Base-by-base conservation (phyloP, 2,329 filamentous ascomycete species). In the Diplodia intermedia region DNA sequence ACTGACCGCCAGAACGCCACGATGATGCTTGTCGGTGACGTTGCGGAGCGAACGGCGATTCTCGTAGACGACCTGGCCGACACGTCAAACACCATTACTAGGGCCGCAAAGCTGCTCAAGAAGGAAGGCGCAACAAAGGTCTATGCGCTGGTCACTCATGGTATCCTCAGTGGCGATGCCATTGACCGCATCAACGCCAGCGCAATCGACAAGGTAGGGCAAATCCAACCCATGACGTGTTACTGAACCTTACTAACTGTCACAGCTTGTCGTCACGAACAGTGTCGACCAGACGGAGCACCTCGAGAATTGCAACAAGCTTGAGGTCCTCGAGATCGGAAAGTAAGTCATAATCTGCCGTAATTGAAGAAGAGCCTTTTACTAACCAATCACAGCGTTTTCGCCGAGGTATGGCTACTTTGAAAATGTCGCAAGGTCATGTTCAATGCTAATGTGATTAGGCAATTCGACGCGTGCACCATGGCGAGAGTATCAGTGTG, bases 401-500 rank as follows among this genome's bases (percentile, higher is more conserved):
- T 98, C 78, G 94, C 92, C 69, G 94, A 98, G 86, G 92, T 88
- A 78, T 73, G 80, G 77, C 54, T 23, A 1, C 63, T 8, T n/a
- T 36, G 11, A 11, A 11, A 38, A 14, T 11, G 26, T 3, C n/a
- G 18, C 29, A 33, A 36, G 29, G 14, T 12, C 4, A 47, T 54
- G 33, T 9, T 54, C 20, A n/a, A 1, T 43, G 33, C 75, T 78
- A 71, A 78, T 69, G 55, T 29, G 68, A 26, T 20, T 68, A 89
- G 88, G 89, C 95, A 62, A 97, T 98, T 73, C 91, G 95, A 71
- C 89, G 95, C 71, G 94, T 98, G 69, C 95, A 99, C 81, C 94
- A 98, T 79, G 95, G 95, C 75, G 95, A 99, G 83, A 97, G 93
- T 76, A 97, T 99, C 81, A 97, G 93, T 78, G 92, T 95, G 70